Evolutionary conservation across 1,284 basidiomycete species (phyloP).

Genomic region (Meripilus lineatus): DNA sequence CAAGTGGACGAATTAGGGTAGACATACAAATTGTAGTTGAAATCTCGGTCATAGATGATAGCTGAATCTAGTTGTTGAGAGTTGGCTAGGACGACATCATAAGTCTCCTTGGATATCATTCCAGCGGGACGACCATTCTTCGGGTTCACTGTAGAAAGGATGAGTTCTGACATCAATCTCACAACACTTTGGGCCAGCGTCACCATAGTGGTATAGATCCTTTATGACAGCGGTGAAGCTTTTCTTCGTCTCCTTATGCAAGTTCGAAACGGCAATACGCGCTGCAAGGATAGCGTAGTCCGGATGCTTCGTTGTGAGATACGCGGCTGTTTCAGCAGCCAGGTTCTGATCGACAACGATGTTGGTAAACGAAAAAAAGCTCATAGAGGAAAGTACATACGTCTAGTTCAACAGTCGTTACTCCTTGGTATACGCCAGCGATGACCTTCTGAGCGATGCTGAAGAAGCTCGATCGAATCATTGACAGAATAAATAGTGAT

Average conservation of each 20-base stretch:
- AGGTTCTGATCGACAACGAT: conserved; percentile 57
- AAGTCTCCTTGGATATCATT: conserved; percentile 91
- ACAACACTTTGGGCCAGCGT: background rate
- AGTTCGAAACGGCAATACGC: conserved; percentile 96
- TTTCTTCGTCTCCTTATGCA: conserved; percentile 99
- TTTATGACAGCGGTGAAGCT: conserved; percentile 89
- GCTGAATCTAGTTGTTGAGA: conserved; percentile 87
- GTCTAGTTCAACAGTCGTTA: conserved; percentile 97
- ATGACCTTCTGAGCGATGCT: conserved; percentile 95
- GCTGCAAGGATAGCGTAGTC: conserved; percentile 99
- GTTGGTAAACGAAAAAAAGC: background rate
- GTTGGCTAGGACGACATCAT: conserved; percentile 81
- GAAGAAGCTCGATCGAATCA: conserved; percentile 6
- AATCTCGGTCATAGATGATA: conserved; percentile 98
- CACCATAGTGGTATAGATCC: conserved; percentile 88
- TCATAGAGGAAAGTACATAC: conserved; percentile 39
- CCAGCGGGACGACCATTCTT: conserved; percentile 87
- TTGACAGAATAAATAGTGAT: background rate
- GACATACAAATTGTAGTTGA: conserved; percentile 89
- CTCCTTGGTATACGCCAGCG: conserved; percentile 91
- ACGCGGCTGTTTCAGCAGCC: conserved; percentile 95
- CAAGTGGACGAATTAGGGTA: background rate
- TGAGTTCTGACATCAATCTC: background rate
- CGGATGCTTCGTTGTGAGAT: conserved; percentile 94
- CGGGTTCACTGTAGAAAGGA: conserved; percentile 72